phyloP scores from a whole-genome alignment of 2,329 filamentous ascomycete genomes.

The Fusarium staphyleae region DNA sequence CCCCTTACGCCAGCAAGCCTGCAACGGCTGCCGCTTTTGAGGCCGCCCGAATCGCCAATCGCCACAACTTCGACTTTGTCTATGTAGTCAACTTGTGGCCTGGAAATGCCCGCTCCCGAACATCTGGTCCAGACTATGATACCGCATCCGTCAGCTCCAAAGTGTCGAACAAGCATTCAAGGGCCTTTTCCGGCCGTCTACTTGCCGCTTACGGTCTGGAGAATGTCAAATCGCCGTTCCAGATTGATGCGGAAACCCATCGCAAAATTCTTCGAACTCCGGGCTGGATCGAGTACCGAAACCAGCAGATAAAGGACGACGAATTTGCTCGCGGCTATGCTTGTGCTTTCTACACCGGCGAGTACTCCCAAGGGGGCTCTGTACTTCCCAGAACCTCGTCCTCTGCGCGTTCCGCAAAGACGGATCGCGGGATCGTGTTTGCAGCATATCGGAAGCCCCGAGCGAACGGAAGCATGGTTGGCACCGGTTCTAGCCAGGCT shows the following conservation, averaged over 20 bases:
- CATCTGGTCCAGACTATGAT: conserved; percentile 17
- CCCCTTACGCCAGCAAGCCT: conserved; percentile 53
- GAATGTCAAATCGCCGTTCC: conserved; percentile 59
- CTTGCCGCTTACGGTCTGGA: conserved; percentile 63
- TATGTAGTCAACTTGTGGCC: conserved; percentile 68
- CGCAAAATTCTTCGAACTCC: conserved; percentile 56
- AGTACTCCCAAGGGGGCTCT: conserved; percentile 42
- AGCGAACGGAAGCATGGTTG: conserved; percentile 46
- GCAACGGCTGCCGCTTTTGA: conserved; percentile 60
- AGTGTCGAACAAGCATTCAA: conserved; percentile 16
- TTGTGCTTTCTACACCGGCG: conserved; percentile 59
- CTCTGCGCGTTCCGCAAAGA: conserved; percentile 35
- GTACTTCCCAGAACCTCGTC: conserved; percentile 38
- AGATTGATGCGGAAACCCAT: conserved; percentile 59
- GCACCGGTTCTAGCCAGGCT: conserved; percentile 45
- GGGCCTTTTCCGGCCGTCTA: conserved; percentile 55
- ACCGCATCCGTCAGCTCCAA: conserved; percentile 9
- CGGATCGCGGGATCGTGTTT: conserved; percentile 63
- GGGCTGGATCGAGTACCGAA: conserved; percentile 62
- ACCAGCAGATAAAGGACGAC: conserved; percentile 49
- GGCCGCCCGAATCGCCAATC: conserved; percentile 61
- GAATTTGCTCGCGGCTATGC: conserved; percentile 62
- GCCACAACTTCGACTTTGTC: conserved; percentile 64
- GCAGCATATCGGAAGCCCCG: conserved; percentile 61
- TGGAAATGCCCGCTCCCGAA: conserved; percentile 27